These are phyloP conservation scores for Scleroderma bovista DNA, from an alignment of 768 basidiomycete genomes.

Conservation along the genomic window DNA sequence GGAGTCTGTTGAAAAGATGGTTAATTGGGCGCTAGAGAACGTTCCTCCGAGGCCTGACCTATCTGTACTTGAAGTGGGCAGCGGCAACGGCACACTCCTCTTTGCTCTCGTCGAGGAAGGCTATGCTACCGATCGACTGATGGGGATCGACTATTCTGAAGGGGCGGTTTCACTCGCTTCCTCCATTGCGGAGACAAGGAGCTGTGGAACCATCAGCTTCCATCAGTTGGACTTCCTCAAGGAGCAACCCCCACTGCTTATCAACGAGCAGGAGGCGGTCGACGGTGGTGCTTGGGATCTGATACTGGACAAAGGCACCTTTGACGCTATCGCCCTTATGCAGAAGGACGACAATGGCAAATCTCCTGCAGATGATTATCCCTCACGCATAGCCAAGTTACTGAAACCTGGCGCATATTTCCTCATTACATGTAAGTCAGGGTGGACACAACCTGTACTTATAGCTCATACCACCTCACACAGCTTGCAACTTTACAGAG, in stretches of 20 bases:
- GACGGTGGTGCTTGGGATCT: slow-evolving; percentile 54
- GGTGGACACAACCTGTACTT: neutral
- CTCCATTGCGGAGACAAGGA: slow-evolving; percentile 45
- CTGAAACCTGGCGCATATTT: slow-evolving; percentile 66
- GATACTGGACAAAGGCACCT: slow-evolving; percentile 83
- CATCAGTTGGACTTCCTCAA: slow-evolving; percentile 59
- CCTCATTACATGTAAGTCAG: slow-evolving; percentile 69
- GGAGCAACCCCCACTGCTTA: slow-evolving; percentile 36
- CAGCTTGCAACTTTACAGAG: slow-evolving; percentile 84
- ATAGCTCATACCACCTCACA: neutral
- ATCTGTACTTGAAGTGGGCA: slow-evolving; percentile 70
- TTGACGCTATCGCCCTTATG: slow-evolving; percentile 76
- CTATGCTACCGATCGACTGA: slow-evolving; percentile 46
- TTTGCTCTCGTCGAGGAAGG: slow-evolving; percentile 66
- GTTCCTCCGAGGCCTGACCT: slow-evolving; percentile 43
- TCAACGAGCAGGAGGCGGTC: neutral
- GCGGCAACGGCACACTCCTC: slow-evolving; percentile 73
- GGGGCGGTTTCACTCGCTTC: slow-evolving; percentile 62
- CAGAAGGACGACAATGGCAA: slow-evolving; percentile 49
- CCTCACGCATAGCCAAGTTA: slow-evolving; percentile 45
- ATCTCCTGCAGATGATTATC: slow-evolving; percentile 56
- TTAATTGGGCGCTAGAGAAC: slow-evolving; percentile 59
- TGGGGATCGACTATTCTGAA: slow-evolving; percentile 74
- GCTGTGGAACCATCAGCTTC: slow-evolving; percentile 39
- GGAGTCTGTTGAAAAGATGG: slow-evolving; percentile 74